A percentile compares a stretch with the other conserved stretches of the same genome.
Evolutionary conservation across 2,329 filamentous ascomycete species (phyloP).

Genomic region (Paramyrothecium sp.): DNA sequence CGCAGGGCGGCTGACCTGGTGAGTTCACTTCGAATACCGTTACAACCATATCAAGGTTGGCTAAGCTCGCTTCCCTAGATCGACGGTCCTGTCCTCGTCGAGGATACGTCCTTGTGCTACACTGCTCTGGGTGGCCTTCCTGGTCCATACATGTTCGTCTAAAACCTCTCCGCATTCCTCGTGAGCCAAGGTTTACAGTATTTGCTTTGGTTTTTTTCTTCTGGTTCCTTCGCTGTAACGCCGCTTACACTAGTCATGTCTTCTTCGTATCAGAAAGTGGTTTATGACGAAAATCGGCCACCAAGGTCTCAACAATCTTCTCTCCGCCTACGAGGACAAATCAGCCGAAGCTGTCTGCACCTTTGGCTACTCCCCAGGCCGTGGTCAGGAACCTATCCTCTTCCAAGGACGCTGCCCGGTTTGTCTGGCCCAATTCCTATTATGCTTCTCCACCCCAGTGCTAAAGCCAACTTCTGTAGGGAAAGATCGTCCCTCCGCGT

Average conservation of each 20-base stretch:
- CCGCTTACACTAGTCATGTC: constrained; percentile 4
- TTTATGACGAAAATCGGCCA: constrained; percentile 85
- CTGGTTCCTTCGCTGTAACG: not conserved
- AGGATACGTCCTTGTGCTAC: constrained; percentile 95
- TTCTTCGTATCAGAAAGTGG: constrained; percentile 69
- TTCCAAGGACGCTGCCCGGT: constrained; percentile 90
- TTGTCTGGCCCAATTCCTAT: constrained; percentile 22
- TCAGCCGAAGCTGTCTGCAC: constrained; percentile 92
- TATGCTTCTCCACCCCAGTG: too few species aligned
- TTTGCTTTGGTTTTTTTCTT: not conserved
- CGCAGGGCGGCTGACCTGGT: constrained; percentile 76
- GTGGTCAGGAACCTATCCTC: constrained; percentile 77
- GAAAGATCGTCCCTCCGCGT: constrained; percentile 81
- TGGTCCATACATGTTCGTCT: constrained; percentile 86
- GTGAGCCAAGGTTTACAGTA: not conserved
- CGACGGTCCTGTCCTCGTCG: constrained; percentile 84
- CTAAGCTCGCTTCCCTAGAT: constrained; percentile 47
- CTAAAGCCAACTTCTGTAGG: constrained; percentile 26
- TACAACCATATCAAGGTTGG: too few species aligned
- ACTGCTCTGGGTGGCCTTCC: constrained; percentile 87
- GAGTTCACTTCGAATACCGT: constrained; percentile 21
- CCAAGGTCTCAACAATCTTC: constrained; percentile 82
- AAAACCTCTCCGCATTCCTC: not conserved
- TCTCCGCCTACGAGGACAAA: constrained; percentile 87
- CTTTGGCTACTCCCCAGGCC: constrained; percentile 87